These are phyloP conservation scores for Chrysanthemum makinoi DNA, from an alignment of 129 eudicot genomes.

Conservation along the genomic window DNA sequence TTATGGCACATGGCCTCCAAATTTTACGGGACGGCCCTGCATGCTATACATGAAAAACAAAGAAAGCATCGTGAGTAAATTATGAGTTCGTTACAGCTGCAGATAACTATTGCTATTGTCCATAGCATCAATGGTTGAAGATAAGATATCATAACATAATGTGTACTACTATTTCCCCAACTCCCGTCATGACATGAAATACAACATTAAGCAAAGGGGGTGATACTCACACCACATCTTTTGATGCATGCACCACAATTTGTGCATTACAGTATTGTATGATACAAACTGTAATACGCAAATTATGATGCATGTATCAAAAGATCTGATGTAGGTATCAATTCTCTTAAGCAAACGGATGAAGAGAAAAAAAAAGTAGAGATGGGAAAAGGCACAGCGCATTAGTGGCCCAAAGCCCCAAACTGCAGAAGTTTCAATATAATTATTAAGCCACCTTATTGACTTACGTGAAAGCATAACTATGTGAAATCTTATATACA, in stretches of 20 bases:
- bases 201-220: not conserved
- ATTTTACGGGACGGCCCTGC: too few relatives aligned
- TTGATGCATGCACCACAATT: too few relatives aligned
- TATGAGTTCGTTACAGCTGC: constrained; percentile 37
- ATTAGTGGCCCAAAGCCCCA: constrained; percentile 90
- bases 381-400: constrained; percentile 36
- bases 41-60: too few relatives aligned
- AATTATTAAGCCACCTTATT: not conserved
- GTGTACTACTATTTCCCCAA: constrained; percentile 37
- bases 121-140: constrained; percentile 86
- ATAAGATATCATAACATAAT: constrained; percentile 62
- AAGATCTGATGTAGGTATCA: too few relatives aligned
- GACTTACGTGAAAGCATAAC: not conserved
- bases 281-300: too few relatives aligned
- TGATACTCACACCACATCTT: too few relatives aligned
- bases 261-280: too few relatives aligned
- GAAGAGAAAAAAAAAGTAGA: constrained; percentile 4
- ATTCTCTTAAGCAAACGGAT: not conserved
- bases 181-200: constrained; percentile 45
- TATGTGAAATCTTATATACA: too few relatives aligned
- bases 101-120: constrained; percentile 79
- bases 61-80: too few relatives aligned
- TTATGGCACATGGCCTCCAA: too few relatives aligned
- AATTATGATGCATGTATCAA: too few relatives aligned
- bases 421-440: constrained; percentile 51